Percentiles rank a stretch among this genome's conserved stretches.
Evolutionary conservation across 371 early-diverging fungal genomes (phyloP).

Genomic region (Nosema muscidifuracis): DNA sequence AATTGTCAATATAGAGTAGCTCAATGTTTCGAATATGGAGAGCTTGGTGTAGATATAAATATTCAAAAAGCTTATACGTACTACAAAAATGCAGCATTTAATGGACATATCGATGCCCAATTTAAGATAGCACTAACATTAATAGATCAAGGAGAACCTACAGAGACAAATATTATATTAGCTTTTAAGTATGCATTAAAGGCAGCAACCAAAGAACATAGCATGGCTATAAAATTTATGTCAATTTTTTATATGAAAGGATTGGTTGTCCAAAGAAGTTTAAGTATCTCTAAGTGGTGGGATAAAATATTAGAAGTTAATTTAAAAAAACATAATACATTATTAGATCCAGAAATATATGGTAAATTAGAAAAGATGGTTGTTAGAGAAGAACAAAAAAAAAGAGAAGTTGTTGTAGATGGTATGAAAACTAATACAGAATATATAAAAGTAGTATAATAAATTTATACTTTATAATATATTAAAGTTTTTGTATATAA

Average conservation of each 20-base stretch:
- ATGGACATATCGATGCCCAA: conserved; percentile 61
- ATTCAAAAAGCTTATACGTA: conserved; percentile 39
- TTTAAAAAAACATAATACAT: conserved; percentile 14
- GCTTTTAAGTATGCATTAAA: conserved; percentile 49
- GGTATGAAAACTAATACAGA: neutral
- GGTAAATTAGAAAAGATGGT: neutral
- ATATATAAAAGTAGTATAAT: too few relatives aligned
- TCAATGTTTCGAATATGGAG: conserved; percentile 56
- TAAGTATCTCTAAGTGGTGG: conserved; percentile 59
- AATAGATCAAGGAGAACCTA: conserved; percentile 9
- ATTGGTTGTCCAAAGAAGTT: conserved; percentile 41
- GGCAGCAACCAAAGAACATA: conserved; percentile 48
- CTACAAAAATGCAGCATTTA: conserved; percentile 56
- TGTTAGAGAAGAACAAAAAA: neutral
- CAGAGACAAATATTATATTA: conserved; percentile 10
- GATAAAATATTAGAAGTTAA: conserved; percentile 47
- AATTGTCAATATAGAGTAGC: conserved; percentile 59
- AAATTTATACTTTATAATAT: too few relatives aligned
- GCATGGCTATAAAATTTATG: conserved; percentile 35
- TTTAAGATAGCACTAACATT: conserved; percentile 32
- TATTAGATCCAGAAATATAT: neutral
- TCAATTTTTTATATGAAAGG: conserved; percentile 51
- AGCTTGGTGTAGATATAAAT: conserved; percentile 38
- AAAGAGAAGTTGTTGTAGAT: neutral
- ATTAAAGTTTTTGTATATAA: too few relatives aligned